phyloP scores from a whole-genome alignment of 2,329 filamentous ascomycete species.

The Hypoxylon sp. region DNA sequence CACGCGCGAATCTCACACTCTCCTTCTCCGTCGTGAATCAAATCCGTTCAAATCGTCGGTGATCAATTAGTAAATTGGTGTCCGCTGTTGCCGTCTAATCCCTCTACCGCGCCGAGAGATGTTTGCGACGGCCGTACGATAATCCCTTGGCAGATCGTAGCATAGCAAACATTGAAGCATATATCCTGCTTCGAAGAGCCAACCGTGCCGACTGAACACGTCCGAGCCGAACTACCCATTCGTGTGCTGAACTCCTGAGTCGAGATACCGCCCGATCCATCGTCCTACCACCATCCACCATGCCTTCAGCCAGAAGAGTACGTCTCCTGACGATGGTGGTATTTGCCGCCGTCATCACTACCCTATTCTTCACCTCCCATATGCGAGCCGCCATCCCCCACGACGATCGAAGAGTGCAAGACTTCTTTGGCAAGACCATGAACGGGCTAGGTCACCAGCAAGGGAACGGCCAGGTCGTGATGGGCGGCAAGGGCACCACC shows the following conservation, averaged over 20 bases:
- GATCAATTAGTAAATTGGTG: constrained; percentile 3
- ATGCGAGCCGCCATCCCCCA: constrained; percentile 59
- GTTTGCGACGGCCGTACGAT: constrained; percentile 32
- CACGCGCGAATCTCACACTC: constrained; percentile 4
- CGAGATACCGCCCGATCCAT: neutral
- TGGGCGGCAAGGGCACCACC: constrained; percentile 50
- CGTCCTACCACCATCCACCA: constrained; percentile 46
- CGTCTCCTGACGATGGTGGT: constrained; percentile 71
- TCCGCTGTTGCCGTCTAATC: constrained; percentile 1
- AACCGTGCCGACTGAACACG: neutral
- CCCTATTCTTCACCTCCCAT: constrained; percentile 76
- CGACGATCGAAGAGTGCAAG: constrained; percentile 54
- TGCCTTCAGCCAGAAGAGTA: constrained; percentile 76
- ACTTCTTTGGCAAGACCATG: constrained; percentile 69
- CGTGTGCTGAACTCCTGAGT: constrained; percentile 9
- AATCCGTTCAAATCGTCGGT: neutral
- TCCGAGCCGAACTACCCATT: neutral
- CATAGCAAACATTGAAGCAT: constrained; percentile 8
- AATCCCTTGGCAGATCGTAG: constrained; percentile 20
- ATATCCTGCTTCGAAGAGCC: neutral
- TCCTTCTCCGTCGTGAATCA: constrained; percentile 1
- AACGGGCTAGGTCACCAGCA: constrained; percentile 58
- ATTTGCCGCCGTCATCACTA: constrained; percentile 69
- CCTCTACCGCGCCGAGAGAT: constrained; percentile 28
- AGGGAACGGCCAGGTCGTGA: constrained; percentile 48